Evolutionary conservation across 108 stramenopile species (phyloP).

Genomic region (Pseudonitzschia multiseries): DNA sequence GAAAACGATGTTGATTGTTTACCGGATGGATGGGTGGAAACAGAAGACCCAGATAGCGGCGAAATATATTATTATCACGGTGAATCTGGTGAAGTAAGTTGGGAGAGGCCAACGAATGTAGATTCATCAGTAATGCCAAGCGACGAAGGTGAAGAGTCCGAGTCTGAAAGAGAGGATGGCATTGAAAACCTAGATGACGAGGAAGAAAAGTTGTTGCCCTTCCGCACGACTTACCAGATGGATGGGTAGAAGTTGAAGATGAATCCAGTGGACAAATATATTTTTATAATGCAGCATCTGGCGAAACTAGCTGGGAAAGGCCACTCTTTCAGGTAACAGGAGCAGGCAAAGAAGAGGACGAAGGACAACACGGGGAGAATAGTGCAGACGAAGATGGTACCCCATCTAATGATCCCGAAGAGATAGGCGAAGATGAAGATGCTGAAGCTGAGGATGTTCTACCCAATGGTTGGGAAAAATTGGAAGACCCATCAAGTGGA

Average conservation of each 20-base stretch:
- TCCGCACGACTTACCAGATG: constrained; percentile 38
- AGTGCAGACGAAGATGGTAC: too few species aligned
- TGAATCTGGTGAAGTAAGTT: constrained; percentile 34
- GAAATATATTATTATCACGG: constrained; percentile 55
- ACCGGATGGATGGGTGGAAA: constrained; percentile 44
- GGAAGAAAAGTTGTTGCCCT: neutral
- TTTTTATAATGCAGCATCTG: constrained; percentile 48
- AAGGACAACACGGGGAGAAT: too few species aligned
- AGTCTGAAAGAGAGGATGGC: neutral
- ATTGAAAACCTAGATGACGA: neutral
- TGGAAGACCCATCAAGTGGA: constrained; percentile 41
- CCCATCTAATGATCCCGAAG: too few species aligned
- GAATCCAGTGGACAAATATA: constrained; percentile 46
- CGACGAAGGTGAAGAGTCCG: neutral
- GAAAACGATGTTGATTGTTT: constrained; percentile 28
- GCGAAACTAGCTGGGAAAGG: constrained; percentile 53
- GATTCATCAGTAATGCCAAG: neutral
- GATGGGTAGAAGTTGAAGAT: constrained; percentile 67
- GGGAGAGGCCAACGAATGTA: constrained; percentile 48
- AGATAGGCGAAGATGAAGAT: too few species aligned
- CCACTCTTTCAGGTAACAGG: constrained; percentile 25
- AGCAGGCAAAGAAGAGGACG: neutral
- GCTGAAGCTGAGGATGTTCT: constrained; percentile 8
- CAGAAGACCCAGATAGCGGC: constrained; percentile 33
- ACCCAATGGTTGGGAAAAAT: constrained; percentile 54